Evolutionary conservation across 768 basidiomycete species (phyloP).

Genomic region (Tephrocybe sp.): DNA sequence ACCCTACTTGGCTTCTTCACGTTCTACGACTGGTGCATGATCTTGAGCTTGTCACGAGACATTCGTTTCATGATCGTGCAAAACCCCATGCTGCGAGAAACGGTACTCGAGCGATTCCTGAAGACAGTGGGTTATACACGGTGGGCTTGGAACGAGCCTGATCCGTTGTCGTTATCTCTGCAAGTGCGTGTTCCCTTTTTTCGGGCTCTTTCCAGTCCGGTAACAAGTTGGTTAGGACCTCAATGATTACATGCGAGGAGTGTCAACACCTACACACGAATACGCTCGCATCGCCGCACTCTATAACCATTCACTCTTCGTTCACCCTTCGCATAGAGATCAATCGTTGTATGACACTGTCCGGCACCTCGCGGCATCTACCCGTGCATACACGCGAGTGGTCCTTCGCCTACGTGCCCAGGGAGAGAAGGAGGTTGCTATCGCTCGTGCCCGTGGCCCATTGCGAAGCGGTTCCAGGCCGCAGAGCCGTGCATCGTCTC

Average conservation of each 20-base stretch:
- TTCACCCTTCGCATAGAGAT: slow-evolving; percentile 44
- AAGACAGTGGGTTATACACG: slow-evolving; percentile 68
- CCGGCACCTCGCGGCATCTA: slow-evolving; percentile 55
- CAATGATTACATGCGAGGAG: slow-evolving; percentile 76
- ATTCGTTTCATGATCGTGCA: slow-evolving; percentile 51
- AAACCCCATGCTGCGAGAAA: slow-evolving; percentile 54
- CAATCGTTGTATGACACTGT: slow-evolving; percentile 41
- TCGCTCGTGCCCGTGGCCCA: slow-evolving; percentile 21
- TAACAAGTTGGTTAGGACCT: slow-evolving; percentile 55
- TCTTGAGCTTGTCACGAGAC: slow-evolving; percentile 57
- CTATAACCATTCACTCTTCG: slow-evolving; percentile 51
- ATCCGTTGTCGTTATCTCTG: slow-evolving; percentile 63
- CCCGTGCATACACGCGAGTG: slow-evolving; percentile 78
- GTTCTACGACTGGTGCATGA: slow-evolving; percentile 71
- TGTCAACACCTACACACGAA: slow-evolving; percentile 73
- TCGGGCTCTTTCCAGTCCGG: not conserved
- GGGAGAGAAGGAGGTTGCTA: slow-evolving; percentile 58
- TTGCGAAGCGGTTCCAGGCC: slow-evolving; percentile 34
- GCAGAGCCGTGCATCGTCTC: slow-evolving; percentile 71
- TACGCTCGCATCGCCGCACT: slow-evolving; percentile 61
- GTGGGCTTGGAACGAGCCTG: slow-evolving; percentile 62
- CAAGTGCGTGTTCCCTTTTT: slow-evolving; percentile 42
- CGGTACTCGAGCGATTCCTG: slow-evolving; percentile 67
- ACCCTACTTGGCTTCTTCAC: slow-evolving; percentile 58
- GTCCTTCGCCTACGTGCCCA: slow-evolving; percentile 77